phyloP scores from a whole-genome alignment of 768 basidiomycete genomes.

The Pulveroboletus sp. region DNA sequence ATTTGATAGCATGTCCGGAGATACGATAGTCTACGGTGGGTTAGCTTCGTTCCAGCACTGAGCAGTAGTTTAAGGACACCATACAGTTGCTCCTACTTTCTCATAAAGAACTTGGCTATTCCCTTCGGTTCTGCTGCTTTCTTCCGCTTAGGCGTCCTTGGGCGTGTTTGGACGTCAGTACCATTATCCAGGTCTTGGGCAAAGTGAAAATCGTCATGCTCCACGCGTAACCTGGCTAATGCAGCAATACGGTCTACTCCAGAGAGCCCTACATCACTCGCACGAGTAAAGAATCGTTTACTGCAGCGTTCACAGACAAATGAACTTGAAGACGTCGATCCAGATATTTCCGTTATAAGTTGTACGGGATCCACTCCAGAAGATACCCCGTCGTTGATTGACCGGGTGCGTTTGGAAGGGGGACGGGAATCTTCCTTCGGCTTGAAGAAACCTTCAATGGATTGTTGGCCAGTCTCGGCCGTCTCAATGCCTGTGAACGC shows the following conservation, averaged over 20 bases:
- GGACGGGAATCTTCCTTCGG: conserved; percentile 22
- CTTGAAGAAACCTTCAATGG: conserved; percentile 84
- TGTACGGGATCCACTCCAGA: background rate
- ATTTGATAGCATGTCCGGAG: conserved; percentile 6
- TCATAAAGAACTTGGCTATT: conserved; percentile 46
- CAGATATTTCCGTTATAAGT: background rate
- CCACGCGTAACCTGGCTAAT: conserved; percentile 46
- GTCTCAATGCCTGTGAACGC: conserved; percentile 75
- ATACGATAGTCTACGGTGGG: background rate
- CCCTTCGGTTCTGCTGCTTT: conserved; percentile 31
- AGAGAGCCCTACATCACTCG: conserved; percentile 11
- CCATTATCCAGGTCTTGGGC: conserved; percentile 68
- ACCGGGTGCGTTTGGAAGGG: conserved; percentile 37
- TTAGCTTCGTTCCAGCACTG: background rate
- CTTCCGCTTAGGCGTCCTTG: conserved; percentile 28
- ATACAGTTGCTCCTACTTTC: conserved; percentile 21
- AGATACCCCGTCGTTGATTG: conserved; percentile 19
- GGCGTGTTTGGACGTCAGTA: conserved; percentile 12
- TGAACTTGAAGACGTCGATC: conserved; percentile 22
- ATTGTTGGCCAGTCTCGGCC: conserved; percentile 73
- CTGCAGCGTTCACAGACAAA: conserved; percentile 60
- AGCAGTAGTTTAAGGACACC: background rate
- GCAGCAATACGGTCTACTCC: conserved; percentile 29
- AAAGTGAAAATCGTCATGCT: conserved; percentile 89
- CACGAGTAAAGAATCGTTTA: conserved; percentile 38